Percentiles rank a stretch among this genome's conserved stretches.
These are phyloP conservation scores for Sporothrix humicola DNA, from an alignment of 2,329 filamentous ascomycete species.

Conservation along the genomic window DNA sequence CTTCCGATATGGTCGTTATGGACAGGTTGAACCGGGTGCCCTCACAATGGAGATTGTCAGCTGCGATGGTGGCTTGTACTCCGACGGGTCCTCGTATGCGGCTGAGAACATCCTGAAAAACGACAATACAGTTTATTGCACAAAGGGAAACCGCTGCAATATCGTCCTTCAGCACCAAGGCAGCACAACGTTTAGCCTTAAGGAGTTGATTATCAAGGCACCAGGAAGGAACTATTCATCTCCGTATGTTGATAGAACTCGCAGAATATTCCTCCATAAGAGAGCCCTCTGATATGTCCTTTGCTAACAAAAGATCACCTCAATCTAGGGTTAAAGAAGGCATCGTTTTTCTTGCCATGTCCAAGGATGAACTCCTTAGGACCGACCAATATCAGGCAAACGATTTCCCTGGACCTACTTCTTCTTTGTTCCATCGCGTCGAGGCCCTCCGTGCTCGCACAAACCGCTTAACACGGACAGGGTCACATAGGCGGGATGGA, in stretches of 20 bases:
- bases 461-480: not conserved
- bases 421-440: slow-evolving; percentile 9
- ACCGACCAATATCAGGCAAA: slow-evolving; percentile 71
- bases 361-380: slow-evolving; percentile 72
- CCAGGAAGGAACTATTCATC: slow-evolving; percentile 81
- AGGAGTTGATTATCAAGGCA: slow-evolving; percentile 86
- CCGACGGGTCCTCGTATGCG: slow-evolving; percentile 65
- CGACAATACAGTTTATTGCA: slow-evolving; percentile 87
- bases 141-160: slow-evolving; percentile 85
- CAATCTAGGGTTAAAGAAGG: slow-evolving; percentile 78
- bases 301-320: not conserved
- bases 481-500: not conserved
- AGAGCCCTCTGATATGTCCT: not conserved
- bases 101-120: slow-evolving; percentile 83
- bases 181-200: slow-evolving; percentile 78
- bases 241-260: slow-evolving; percentile 66
- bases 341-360: slow-evolving; percentile 90
- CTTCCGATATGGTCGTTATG: slow-evolving; percentile 83
- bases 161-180: slow-evolving; percentile 83
- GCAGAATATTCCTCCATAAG: not conserved
- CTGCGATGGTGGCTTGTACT: slow-evolving; percentile 80
- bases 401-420: not conserved
- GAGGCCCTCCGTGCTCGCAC: not conserved
- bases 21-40: slow-evolving; percentile 82
- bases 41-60: slow-evolving; percentile 86